A percentile compares a stretch with the other conserved stretches of the same genome.
These are phyloP conservation scores for sorghum (Sorghum bicolor) DNA, from an alignment of 176 grass and related monocot species.

Conservation along the genomic window DNA sequence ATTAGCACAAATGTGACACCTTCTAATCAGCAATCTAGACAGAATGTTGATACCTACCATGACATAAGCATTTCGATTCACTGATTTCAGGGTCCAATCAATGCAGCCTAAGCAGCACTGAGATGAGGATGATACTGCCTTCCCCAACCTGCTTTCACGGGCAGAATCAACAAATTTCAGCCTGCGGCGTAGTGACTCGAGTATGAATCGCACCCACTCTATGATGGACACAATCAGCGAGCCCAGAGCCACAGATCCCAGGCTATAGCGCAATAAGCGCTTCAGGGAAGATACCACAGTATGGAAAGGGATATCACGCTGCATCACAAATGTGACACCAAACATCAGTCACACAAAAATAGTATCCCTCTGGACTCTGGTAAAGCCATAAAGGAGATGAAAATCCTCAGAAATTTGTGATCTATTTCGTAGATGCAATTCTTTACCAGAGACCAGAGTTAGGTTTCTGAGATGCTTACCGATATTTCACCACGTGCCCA, in stretches of 20 bases:
- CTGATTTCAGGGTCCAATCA: slow-evolving; percentile 86
- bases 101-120: slow-evolving; percentile 84
- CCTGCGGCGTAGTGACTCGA: slow-evolving; percentile 67
- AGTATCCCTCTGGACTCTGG: background rate
- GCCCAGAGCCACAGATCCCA: slow-evolving; percentile 87
- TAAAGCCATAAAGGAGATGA: background rate
- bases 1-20: background rate
- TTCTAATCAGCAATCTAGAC: background rate
- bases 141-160: slow-evolving; percentile 50
- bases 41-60: slow-evolving; percentile 43
- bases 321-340: slow-evolving; percentile 39
- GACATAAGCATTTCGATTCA: slow-evolving; percentile 88
- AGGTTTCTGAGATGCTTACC: slow-evolving; percentile 43
- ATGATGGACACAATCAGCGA: slow-evolving; percentile 67
- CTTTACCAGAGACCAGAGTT: background rate
- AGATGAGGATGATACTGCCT: slow-evolving; percentile 71
- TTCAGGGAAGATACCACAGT: slow-evolving; percentile 80
- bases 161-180: slow-evolving; percentile 54
- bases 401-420: background rate
- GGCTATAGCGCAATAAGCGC: slow-evolving; percentile 68
- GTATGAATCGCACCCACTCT: slow-evolving; percentile 83
- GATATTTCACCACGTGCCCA: slow-evolving; percentile 85
- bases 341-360: background rate
- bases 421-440: background rate
- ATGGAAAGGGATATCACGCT: slow-evolving; percentile 85